A percentile compares a stretch with the other conserved stretches of the same genome.
Conservation (phyloP, 139 green algal species). For the Choricystis sp. region DNA sequence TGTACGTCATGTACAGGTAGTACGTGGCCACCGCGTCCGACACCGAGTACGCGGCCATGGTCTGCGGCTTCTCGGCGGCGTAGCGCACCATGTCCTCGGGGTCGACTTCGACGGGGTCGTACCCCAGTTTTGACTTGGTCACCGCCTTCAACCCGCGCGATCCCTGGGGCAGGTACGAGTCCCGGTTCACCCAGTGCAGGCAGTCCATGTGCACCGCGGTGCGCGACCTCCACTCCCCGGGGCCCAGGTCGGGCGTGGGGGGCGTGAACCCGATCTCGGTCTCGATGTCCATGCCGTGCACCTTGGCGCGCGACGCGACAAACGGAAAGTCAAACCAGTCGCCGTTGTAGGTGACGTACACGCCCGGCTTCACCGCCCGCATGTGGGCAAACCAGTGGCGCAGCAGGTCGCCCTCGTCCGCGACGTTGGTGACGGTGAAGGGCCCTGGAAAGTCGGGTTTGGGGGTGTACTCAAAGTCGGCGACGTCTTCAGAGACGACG, state of each 20-base stretch:
- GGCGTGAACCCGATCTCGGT: constrained; percentile 52
- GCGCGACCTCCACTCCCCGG: constrained; percentile 1
- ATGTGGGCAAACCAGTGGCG: constrained; percentile 86
- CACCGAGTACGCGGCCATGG: constrained; percentile 92
- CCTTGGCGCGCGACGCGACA: constrained; percentile 61
- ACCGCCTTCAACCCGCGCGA: constrained; percentile 85
- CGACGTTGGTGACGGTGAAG: constrained; percentile 81
- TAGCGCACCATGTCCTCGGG: constrained; percentile 86
- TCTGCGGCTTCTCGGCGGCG: constrained; percentile 45
- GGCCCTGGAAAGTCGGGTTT: constrained; percentile 86
- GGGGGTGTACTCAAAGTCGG: constrained; percentile 92
- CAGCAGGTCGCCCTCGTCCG: constrained; percentile 64
- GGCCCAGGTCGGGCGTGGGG: too few species aligned
- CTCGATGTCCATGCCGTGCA: constrained; percentile 76
- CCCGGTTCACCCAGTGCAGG: constrained; percentile 91
- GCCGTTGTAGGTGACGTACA: constrained; percentile 99
- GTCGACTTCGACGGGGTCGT: constrained; percentile 87
- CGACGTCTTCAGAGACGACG: constrained; percentile 77
- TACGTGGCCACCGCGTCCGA: constrained; percentile 94
- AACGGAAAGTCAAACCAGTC: constrained; percentile 99
- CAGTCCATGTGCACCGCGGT: constrained; percentile 88
- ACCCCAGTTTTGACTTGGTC: constrained; percentile 93
- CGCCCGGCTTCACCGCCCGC: constrained; percentile 57
- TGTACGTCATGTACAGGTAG: constrained; percentile 99
- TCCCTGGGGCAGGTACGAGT: constrained; percentile 93